Percentiles rank a stretch among this genome's conserved stretches.
Conservation (phyloP, 2,329 filamentous ascomycete species). For the Colletotrichum sp. region DNA sequence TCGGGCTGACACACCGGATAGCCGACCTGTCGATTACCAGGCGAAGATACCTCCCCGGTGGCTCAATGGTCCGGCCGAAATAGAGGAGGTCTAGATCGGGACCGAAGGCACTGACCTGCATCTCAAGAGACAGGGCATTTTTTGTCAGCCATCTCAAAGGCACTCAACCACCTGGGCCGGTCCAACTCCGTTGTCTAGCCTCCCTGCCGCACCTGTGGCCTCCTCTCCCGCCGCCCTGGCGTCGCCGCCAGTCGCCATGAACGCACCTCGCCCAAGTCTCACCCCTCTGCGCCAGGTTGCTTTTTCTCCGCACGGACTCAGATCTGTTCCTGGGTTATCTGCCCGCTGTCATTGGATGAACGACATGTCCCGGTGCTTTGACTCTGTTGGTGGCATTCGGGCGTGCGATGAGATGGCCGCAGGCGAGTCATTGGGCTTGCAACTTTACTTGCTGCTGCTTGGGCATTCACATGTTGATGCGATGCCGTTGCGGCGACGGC, state of each 20-base stretch:
- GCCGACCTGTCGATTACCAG: background rate
- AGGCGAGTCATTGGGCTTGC: background rate
- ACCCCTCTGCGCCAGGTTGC: background rate
- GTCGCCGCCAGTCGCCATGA: background rate
- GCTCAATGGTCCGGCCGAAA: background rate
- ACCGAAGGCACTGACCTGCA: background rate
- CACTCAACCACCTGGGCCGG: background rate
- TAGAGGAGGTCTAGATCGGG: background rate
- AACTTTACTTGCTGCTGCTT: background rate
- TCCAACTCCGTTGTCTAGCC: background rate
- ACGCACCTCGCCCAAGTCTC: background rate
- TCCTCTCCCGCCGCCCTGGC: background rate
- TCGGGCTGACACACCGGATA: background rate
- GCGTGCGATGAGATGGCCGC: background rate
- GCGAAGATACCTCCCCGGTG: background rate
- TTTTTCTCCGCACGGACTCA: background rate
- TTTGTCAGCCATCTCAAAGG: background rate
- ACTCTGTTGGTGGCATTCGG: background rate
- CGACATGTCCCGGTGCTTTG: background rate
- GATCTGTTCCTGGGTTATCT: background rate
- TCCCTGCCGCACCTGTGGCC: background rate
- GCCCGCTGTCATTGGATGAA: constrained; percentile 6
- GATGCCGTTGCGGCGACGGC: background rate
- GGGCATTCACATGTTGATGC: background rate
- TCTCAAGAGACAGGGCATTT: background rate